A percentile compares a stretch with the other conserved stretches of the same genome.
phyloP scores from a whole-genome alignment of 306 rosid genomes.

The Casuarina equisetifolia region DNA sequence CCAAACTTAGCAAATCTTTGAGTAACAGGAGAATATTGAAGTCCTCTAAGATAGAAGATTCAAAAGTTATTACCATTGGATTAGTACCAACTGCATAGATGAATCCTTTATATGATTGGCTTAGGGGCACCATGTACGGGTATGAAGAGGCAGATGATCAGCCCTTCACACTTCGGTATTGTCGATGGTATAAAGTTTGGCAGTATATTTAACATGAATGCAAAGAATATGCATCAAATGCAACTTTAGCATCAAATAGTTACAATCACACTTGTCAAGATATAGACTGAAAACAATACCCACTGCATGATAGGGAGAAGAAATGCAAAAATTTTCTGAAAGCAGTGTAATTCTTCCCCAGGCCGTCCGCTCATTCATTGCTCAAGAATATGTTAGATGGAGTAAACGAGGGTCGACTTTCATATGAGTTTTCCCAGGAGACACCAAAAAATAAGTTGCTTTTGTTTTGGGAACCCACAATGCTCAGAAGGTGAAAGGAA shows the following conservation, averaged over 20 bases:
- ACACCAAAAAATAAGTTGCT: conserved; percentile 17
- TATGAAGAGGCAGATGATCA: no score
- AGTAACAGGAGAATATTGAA: no score
- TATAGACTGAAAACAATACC: neutral
- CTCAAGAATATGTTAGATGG: neutral
- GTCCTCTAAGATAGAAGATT: no score
- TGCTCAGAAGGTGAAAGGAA: conserved; percentile 18
- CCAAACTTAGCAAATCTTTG: no score
- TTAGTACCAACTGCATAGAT: no score
- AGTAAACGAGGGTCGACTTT: neutral
- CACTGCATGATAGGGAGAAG: neutral
- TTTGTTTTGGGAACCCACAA: conserved; percentile 2
- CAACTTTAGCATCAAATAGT: neutral
- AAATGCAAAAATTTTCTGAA: neutral
- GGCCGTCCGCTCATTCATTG: neutral
- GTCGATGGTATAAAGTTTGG: no score
- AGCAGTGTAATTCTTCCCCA: neutral
- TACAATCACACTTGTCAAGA: neutral
- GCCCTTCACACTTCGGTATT: no score
- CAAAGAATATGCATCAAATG: neutral
- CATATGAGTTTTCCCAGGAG: conserved; percentile 10
- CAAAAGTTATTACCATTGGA: no score
- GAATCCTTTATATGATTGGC: no score
- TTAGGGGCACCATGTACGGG: no score
- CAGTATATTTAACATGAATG: neutral